Conservation (phyloP, 192 early-diverging fungal species). For the Geosiphon pyriformis region DNA sequence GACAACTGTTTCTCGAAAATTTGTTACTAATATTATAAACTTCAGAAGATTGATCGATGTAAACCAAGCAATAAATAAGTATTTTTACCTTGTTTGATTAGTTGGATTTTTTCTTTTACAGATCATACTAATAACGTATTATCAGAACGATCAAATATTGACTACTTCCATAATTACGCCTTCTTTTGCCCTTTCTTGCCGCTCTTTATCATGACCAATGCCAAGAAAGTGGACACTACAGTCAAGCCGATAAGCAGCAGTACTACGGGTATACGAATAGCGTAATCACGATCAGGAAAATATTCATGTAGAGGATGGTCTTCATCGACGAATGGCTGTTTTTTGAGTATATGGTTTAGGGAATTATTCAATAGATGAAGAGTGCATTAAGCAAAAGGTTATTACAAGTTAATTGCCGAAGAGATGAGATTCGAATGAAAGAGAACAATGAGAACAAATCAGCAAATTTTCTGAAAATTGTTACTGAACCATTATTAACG, state of each 20-base stretch:
- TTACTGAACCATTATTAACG: conserved; percentile 68
- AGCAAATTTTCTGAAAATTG: neutral
- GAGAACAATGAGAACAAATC: too few relatives aligned
- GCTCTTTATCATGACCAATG: conserved; percentile 79
- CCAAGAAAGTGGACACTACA: conserved; percentile 70
- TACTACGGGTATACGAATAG: conserved; percentile 81
- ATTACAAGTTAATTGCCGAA: too few relatives aligned
- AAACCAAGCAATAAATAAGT: too few relatives aligned
- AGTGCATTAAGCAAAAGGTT: too few relatives aligned
- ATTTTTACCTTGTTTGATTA: too few relatives aligned
- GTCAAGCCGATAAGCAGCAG: conserved; percentile 75
- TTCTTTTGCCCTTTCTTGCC: conserved; percentile 70
- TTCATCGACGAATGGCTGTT: conserved; percentile 77
- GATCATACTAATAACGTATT: too few relatives aligned
- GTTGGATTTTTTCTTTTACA: too few relatives aligned
- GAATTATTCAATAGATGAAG: neutral
- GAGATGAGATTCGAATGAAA: too few relatives aligned
- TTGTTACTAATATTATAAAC: too few relatives aligned
- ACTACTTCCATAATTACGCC: conserved; percentile 25
- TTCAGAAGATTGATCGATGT: too few relatives aligned
- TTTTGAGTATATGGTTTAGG: neutral
- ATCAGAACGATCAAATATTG: too few relatives aligned
- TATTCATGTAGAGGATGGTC: conserved; percentile 65
- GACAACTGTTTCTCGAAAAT: too few relatives aligned
- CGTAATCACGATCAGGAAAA: conserved; percentile 79